Evolutionary conservation across 164 flowering plant species (phyloP).

Genomic region (Macadamia integrifolia): DNA sequence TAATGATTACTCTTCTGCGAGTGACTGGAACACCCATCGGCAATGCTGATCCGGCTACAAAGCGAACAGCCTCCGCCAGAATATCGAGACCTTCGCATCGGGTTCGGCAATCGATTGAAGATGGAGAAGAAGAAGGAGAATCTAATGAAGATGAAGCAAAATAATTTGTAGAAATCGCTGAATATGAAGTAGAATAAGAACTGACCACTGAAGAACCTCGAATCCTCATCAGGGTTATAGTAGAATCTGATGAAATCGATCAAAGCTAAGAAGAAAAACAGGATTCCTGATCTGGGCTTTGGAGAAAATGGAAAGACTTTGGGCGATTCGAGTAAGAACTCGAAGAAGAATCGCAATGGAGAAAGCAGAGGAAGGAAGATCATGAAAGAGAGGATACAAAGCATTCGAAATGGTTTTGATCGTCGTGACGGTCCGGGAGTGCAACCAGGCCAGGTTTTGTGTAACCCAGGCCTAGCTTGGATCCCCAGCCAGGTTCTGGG

Average conservation of each 20-base stretch:
- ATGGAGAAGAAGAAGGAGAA: slow-evolving; percentile 5
- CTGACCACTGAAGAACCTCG: slow-evolving; percentile 13
- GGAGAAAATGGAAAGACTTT: background rate
- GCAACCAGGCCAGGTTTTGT: too few species aligned
- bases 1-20: slow-evolving; percentile 34
- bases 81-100: slow-evolving; percentile 53
- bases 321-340: slow-evolving; percentile 1
- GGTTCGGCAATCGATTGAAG: slow-evolving; percentile 4
- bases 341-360: slow-evolving; percentile 2
- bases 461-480: too few species aligned
- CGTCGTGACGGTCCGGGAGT: too few species aligned
- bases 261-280: slow-evolving; percentile 8
- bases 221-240: slow-evolving; percentile 18
- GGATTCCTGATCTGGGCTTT: slow-evolving; percentile 19
- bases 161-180: slow-evolving; percentile 14
- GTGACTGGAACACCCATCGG: slow-evolving; percentile 32
- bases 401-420: too few species aligned
- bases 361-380: slow-evolving; percentile 1
- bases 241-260: background rate
- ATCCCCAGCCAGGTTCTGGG: too few species aligned
- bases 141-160: slow-evolving; percentile 11
- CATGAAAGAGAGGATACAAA: background rate
- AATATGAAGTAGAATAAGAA: slow-evolving; percentile 17
- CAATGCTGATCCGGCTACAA: slow-evolving; percentile 32
- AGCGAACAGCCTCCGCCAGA: slow-evolving; percentile 38